These are phyloP conservation scores for Erythrobasidium yunnanense DNA, from an alignment of 768 basidiomycete species.

Conservation along the genomic window DNA sequence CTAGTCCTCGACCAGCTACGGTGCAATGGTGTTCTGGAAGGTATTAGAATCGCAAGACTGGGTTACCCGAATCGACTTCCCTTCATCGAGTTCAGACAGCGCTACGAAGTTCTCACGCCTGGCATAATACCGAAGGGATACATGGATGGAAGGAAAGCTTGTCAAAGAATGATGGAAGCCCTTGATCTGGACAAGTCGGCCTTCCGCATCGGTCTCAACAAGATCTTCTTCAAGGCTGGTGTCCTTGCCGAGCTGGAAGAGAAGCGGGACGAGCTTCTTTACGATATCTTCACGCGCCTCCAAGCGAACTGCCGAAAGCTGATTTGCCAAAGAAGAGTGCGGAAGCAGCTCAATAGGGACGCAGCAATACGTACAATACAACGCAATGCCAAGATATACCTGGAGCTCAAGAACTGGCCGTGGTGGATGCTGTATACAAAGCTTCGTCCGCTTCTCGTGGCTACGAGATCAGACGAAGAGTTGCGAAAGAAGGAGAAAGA, in stretches of 20 bases:
- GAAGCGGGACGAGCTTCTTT: constrained; percentile 72
- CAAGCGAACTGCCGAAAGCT: constrained; percentile 79
- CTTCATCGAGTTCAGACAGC: constrained; percentile 92
- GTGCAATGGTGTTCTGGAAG: constrained; percentile 97
- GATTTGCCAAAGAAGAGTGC: constrained; percentile 77
- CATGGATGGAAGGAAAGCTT: constrained; percentile 95
- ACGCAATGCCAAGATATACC: constrained; percentile 81
- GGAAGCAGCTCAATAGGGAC: constrained; percentile 86
- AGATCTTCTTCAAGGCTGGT: constrained; percentile 98
- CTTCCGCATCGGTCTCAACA: constrained; percentile 87
- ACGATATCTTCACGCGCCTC: constrained; percentile 73
- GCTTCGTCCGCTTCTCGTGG: constrained; percentile 84
- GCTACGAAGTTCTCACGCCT: constrained; percentile 90
- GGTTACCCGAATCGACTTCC: constrained; percentile 95
- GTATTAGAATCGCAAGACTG: constrained; percentile 90
- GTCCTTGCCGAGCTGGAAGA: constrained; percentile 94
- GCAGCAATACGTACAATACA: constrained; percentile 85
- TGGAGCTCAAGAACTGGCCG: constrained; percentile 84
- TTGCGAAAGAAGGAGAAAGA: constrained; percentile 77
- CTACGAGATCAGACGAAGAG: constrained; percentile 85
- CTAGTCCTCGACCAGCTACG: constrained; percentile 90
- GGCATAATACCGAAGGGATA: constrained; percentile 87
- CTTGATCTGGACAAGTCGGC: constrained; percentile 73
- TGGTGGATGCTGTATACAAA: constrained; percentile 99
- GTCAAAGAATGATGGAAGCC: constrained; percentile 74